Conservation (phyloP, 2,329 filamentous ascomycete species). For the Stagonosporopsis vannaccii region DNA sequence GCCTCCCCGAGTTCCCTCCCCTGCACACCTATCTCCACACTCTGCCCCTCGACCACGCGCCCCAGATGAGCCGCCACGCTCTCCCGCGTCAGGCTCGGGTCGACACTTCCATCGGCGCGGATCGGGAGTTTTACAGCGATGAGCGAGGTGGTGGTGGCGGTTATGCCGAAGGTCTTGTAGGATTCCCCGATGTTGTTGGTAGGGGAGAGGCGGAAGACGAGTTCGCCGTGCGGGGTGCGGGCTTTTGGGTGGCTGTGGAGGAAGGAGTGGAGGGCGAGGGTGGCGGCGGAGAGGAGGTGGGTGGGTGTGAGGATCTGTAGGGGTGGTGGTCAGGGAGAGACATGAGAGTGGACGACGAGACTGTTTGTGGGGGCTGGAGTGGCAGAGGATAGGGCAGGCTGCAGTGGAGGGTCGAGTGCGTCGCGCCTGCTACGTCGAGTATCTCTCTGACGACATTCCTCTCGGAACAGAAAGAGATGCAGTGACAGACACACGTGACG, state of each 20-base stretch:
- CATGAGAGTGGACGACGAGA: not conserved
- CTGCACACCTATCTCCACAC: conserved; percentile 29
- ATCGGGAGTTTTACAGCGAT: conserved; percentile 79
- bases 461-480: no score
- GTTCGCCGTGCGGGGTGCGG: conserved; percentile 87
- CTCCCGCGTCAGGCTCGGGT: conserved; percentile 25
- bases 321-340: not conserved
- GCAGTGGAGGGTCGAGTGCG: no score
- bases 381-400: no score
- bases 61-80: conserved; percentile 40
- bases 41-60: conserved; percentile 33
- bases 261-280: conserved; percentile 75
- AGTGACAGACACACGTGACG: not conserved
- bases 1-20: conserved; percentile 59
- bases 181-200: conserved; percentile 93
- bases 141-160: conserved; percentile 73
- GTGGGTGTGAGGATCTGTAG: conserved; percentile 72
- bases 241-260: conserved; percentile 68
- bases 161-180: conserved; percentile 86
- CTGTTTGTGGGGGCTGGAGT: not conserved
- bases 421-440: no score
- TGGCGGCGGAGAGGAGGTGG: conserved; percentile 78
- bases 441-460: no score
- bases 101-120: conserved; percentile 7
- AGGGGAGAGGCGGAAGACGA: conserved; percentile 79